Conservation (phyloP, 2,329 filamentous ascomycete species). For the Epichloe elymi region DNA sequence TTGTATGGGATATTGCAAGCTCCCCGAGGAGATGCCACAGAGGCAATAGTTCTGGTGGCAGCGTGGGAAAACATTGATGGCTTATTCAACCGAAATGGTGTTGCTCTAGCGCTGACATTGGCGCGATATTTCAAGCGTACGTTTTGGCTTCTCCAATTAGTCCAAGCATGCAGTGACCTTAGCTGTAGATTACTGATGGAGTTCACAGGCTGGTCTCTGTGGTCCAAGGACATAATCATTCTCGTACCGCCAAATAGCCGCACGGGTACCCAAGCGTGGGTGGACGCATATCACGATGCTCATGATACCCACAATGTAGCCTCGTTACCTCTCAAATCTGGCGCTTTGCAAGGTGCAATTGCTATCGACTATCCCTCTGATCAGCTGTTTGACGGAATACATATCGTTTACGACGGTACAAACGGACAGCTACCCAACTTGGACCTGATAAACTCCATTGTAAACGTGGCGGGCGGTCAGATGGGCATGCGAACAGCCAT, state of each 20-base stretch:
- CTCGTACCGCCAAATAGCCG: constrained; percentile 79
- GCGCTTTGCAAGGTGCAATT: constrained; percentile 80
- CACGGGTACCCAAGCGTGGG: constrained; percentile 88
- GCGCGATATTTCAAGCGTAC: constrained; percentile 85
- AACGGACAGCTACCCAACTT: constrained; percentile 94
- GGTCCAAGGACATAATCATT: constrained; percentile 97
- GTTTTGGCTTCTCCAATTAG: constrained; percentile 9
- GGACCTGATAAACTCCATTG: constrained; percentile 88
- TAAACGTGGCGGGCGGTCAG: constrained; percentile 75
- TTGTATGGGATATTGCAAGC: constrained; percentile 88
- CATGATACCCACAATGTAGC: constrained; percentile 60
- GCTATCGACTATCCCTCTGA: constrained; percentile 89
- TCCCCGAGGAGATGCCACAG: constrained; percentile 87
- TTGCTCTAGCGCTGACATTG: constrained; percentile 74
- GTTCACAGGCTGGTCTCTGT: constrained; percentile 69
- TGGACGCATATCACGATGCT: constrained; percentile 91
- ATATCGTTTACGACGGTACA: constrained; percentile 87
- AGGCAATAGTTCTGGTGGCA: constrained; percentile 86
- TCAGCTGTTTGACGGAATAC: constrained; percentile 71
- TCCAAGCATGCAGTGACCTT: neutral
- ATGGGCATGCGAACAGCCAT: constrained; percentile 78
- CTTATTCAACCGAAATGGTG: constrained; percentile 71
- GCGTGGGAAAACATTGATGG: constrained; percentile 75
- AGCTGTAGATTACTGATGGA: constrained; percentile 9
- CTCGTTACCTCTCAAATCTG: constrained; percentile 76